Conservation (phyloP, 2,329 filamentous ascomycete species). For the Microcyclospora pomicola region DNA sequence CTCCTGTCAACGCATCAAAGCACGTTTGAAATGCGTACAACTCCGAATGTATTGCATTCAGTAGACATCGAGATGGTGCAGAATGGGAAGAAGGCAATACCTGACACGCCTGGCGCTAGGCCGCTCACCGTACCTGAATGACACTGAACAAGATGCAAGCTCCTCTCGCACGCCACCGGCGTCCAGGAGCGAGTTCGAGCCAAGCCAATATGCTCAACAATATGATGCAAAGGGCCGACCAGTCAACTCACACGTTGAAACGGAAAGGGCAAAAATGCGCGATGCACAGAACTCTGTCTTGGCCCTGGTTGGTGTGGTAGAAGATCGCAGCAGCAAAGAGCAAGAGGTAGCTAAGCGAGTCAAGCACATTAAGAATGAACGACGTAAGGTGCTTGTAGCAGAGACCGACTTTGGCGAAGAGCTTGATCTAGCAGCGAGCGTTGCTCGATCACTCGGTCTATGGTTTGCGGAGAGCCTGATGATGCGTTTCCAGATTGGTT, state of each 20-base stretch:
- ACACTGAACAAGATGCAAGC: constrained; percentile 24
- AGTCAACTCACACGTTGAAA: constrained; percentile 27
- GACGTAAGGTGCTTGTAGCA: constrained; percentile 6
- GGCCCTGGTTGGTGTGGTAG: constrained; percentile 34
- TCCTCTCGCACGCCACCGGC: constrained; percentile 23
- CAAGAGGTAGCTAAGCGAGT: not conserved
- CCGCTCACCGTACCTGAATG: constrained; percentile 30
- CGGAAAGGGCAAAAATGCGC: constrained; percentile 27
- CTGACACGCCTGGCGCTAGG: constrained; percentile 22
- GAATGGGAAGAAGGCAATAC: constrained; percentile 20
- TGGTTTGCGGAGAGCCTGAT: constrained; percentile 12
- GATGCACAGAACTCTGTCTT: constrained; percentile 36
- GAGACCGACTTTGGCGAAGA: constrained; percentile 16
- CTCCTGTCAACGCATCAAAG: no score
- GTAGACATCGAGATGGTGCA: no score
- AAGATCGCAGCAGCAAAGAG: constrained; percentile 16
- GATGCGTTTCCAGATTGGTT: constrained; percentile 12
- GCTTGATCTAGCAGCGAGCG: constrained; percentile 5
- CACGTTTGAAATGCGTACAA: no score
- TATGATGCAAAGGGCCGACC: constrained; percentile 34
- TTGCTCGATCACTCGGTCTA: constrained; percentile 4
- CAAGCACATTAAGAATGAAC: constrained; percentile 5
- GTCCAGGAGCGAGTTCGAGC: constrained; percentile 1
- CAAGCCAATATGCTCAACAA: constrained; percentile 21
- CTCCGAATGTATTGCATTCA: no score